These are phyloP conservation scores for Mycena filopes DNA, from an alignment of 768 basidiomycete genomes.

Conservation along the genomic window DNA sequence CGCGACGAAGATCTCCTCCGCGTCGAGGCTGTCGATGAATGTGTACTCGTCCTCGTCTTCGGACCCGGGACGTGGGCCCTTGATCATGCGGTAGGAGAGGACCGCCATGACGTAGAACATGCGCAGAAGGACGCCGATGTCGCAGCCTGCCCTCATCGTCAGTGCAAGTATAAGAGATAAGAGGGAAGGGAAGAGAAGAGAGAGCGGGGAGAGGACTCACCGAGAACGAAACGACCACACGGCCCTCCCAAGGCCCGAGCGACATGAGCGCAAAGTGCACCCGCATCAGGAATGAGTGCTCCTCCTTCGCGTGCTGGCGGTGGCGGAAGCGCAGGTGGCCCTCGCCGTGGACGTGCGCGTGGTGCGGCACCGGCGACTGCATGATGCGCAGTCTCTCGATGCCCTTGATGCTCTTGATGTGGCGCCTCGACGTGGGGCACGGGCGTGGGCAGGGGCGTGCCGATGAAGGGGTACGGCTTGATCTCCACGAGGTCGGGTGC, in stretches of 20 bases:
- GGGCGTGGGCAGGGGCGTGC: no score
- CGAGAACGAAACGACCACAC: constrained; percentile 84
- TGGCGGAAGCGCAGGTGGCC: constrained; percentile 38
- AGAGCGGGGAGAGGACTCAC: constrained; percentile 44
- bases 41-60: constrained; percentile 53
- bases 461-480: constrained; percentile 43
- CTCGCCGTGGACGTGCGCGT: constrained; percentile 39
- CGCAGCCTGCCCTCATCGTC: constrained; percentile 73
- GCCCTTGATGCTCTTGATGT: neutral
- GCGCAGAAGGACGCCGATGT: constrained; percentile 82
- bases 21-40: constrained; percentile 49
- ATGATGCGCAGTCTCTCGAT: constrained; percentile 17
- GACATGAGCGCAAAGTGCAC: constrained; percentile 73
- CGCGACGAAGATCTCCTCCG: constrained; percentile 58
- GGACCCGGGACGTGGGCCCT: constrained; percentile 42
- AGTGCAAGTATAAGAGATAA: neutral
- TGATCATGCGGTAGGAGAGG: constrained; percentile 67
- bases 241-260: constrained; percentile 88
- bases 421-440: constrained; percentile 5
- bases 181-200: neutral
- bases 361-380: constrained; percentile 11
- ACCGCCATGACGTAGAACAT: constrained; percentile 82
- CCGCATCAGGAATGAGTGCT: constrained; percentile 63
- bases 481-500: neutral
- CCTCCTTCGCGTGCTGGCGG: constrained; percentile 38